Evolutionary conservation across 2,329 filamentous ascomycete species (phyloP), one percentile per base, ranked within the genome.

Genomic region (Xylaria hypoxylon): DNA sequence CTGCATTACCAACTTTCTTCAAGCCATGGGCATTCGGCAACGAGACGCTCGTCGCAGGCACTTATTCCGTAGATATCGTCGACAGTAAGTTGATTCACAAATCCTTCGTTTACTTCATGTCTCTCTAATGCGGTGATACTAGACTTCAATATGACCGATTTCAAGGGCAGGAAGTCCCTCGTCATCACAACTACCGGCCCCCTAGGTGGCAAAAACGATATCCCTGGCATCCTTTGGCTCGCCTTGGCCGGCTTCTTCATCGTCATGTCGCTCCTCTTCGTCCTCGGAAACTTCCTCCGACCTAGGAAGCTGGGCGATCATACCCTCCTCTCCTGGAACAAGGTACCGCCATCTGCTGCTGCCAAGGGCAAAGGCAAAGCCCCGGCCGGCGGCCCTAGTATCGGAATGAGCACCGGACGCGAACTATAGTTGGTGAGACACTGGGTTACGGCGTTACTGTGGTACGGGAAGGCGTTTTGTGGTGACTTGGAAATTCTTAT

Each of bases 261-360:
- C 73, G 78, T 97, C 31, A 87, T 99, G 8, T 96, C 96, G 57
- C 88, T 89, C 28, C 78, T 98, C 61, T 99, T 99, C 81, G 94
- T 95, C 38, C 86, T 93, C 68, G 94, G 93, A 0, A 94, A 98
- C 81, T 85, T 98, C 70, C 89, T 99, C 80, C 94, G 92, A 78
- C 96, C 96, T 72, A 95, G 96, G 76, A 99, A 98, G 91, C 87
- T 99, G 47, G 96, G 96, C 68, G 96, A 99, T 79, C 96, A 98
- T 80, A 97, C 94, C 8, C 98, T 99, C 79, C 86, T 99, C 55
- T 96, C 93, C 26, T 99, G 96, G 96, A 97, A 98, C 79, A 88
- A 88, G 65, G 82, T 81, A 0, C 84, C 85, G 1, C 76, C 80
- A 6, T 76, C 77, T 5, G 67, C 74, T 2, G 71, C 72, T n/a